Conservation (phyloP, 345 rosid species). For the Boechera retrofracta region DNA sequence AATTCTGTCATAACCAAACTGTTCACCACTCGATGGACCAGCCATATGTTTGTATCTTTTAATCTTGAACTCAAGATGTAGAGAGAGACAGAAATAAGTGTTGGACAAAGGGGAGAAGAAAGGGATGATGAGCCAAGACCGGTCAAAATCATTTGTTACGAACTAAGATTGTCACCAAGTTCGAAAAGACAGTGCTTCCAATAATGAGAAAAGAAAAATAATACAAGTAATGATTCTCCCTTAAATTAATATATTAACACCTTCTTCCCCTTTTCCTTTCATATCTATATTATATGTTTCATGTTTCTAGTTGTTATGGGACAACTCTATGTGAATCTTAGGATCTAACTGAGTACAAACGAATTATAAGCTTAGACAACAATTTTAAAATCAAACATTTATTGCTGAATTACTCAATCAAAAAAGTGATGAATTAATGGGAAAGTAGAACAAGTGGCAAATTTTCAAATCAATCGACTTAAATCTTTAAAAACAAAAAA, state of each 20-base stretch:
- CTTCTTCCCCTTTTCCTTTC: background rate
- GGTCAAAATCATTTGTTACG: constrained; percentile 31
- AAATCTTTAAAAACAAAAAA: too few relatives aligned
- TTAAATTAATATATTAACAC: background rate
- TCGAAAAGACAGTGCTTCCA: constrained; percentile 30
- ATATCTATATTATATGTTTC: background rate
- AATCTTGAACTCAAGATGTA: constrained; percentile 18
- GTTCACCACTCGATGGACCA: constrained; percentile 48
- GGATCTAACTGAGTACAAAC: background rate
- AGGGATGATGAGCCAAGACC: constrained; percentile 26
- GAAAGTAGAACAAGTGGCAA: too few relatives aligned
- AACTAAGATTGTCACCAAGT: constrained; percentile 33
- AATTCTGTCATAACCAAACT: constrained; percentile 49
- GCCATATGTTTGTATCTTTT: constrained; percentile 38
- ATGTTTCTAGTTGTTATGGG: constrained; percentile 1
- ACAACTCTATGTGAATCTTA: background rate
- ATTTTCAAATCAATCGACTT: too few relatives aligned
- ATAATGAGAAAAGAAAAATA: background rate
- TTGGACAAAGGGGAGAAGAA: constrained; percentile 23
- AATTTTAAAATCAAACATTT: background rate
- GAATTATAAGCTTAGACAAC: background rate
- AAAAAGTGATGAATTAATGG: too few relatives aligned
- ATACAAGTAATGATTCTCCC: background rate
- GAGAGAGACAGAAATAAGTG: constrained; percentile 25
- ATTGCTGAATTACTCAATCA: too few relatives aligned